Conservation (phyloP, 2,329 filamentous ascomycete genomes). For the Ampelomyces quisqualis region DNA sequence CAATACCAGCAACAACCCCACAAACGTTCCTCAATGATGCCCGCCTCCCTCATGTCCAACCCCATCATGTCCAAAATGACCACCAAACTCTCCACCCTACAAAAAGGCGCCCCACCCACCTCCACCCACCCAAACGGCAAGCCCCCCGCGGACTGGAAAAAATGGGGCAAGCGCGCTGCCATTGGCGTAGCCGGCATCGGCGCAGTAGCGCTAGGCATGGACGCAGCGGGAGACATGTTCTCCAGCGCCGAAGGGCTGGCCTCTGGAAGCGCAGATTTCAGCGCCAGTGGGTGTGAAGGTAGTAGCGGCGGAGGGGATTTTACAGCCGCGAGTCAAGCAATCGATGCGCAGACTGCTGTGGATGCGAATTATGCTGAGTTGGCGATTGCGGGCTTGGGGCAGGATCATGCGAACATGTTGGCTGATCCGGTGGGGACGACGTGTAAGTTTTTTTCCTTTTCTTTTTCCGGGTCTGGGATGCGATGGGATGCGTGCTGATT, state of each 20-base stretch:
- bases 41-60: conserved; percentile 3
- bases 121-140: not conserved
- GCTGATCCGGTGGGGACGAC: conserved; percentile 8
- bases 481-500: not conserved
- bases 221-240: conserved; percentile 6
- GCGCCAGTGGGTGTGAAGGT: not conserved
- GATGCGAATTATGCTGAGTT: conserved; percentile 5
- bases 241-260: not conserved
- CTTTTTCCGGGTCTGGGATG: no score
- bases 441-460: conserved; percentile 7
- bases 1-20: not conserved
- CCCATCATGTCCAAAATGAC: conserved; percentile 9
- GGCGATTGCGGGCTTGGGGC: conserved; percentile 5
- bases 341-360: conserved; percentile 2
- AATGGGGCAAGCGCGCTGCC: conserved; percentile 10
- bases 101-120: not conserved
- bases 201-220: conserved; percentile 9
- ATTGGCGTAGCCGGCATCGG: conserved; percentile 11
- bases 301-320: no score
- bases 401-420: conserved; percentile 8
- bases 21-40: conserved; percentile 1
- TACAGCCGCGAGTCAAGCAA: no score
- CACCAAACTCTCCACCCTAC: conserved; percentile 2
- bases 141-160: conserved; percentile 10
- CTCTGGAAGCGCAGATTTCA: conserved; percentile 2